Evolutionary conservation across 2,329 filamentous ascomycete species (phyloP).

Genomic region (Fusarium duplospermum): DNA sequence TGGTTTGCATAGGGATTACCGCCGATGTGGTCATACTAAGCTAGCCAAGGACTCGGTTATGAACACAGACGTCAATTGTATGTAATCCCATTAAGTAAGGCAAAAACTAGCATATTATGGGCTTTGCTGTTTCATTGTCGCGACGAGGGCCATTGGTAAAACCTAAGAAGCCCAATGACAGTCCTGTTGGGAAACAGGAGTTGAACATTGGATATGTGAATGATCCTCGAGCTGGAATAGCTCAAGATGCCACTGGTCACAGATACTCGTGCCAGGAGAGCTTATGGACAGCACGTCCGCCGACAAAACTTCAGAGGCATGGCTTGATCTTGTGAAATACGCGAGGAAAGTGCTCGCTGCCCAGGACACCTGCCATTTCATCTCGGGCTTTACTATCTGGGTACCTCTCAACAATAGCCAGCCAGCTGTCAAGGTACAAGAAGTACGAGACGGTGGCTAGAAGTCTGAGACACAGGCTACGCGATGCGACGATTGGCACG

Average conservation of each 20-base stretch:
- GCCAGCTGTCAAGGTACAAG: too few species aligned
- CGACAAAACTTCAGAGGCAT: slow-evolving; percentile 51
- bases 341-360: slow-evolving; percentile 56
- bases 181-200: slow-evolving; percentile 39
- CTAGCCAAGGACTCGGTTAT: background rate
- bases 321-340: slow-evolving; percentile 57
- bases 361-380: slow-evolving; percentile 56
- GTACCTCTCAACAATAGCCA: slow-evolving; percentile 47
- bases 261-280: slow-evolving; percentile 59
- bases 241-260: slow-evolving; percentile 50
- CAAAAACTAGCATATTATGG: background rate
- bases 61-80: background rate
- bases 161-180: slow-evolving; percentile 40
- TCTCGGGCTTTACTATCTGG: slow-evolving; percentile 61
- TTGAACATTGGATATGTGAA: slow-evolving; percentile 50
- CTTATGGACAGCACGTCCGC: slow-evolving; percentile 58
- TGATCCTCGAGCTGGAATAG: slow-evolving; percentile 36
- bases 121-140: background rate
- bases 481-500: too few species aligned
- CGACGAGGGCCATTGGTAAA: slow-evolving; percentile 43
- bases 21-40: background rate
- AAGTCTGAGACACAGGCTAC: too few species aligned
- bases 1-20: background rate
- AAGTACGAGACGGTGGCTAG: too few species aligned
- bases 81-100: background rate